Evolutionary conservation across 129 eudicot species (phyloP).

Genomic region (Chrysanthemum seticuspe): DNA sequence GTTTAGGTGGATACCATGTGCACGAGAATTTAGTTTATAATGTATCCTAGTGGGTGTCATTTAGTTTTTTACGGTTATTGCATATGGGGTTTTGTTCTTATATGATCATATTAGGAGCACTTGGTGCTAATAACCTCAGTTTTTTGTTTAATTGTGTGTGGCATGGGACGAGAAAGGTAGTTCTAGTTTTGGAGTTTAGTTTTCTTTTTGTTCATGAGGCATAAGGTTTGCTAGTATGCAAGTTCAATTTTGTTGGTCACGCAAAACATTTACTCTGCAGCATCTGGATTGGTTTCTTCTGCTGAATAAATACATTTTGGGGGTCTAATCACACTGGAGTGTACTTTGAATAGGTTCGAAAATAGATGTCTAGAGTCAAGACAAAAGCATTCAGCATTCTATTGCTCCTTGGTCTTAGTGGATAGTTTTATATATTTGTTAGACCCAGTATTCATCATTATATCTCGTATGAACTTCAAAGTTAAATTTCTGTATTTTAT

Average conservation of each 20-base stretch:
- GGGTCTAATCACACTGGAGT: not conserved
- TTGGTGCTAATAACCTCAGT: no score
- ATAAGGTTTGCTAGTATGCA: slow-evolving; percentile 9
- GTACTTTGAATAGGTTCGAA: not conserved
- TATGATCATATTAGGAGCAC: no score
- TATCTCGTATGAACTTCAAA: slow-evolving; percentile 47
- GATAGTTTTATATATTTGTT: no score
- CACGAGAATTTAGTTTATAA: slow-evolving; percentile 8
- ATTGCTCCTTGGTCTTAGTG: no score
- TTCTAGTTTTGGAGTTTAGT: not conserved
- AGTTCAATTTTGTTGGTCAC: slow-evolving; percentile 3
- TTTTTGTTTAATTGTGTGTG: not conserved
- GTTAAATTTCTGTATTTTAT: not conserved
- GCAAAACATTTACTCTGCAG: slow-evolving; percentile 10
- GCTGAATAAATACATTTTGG: slow-evolving; percentile 13
- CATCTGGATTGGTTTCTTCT: slow-evolving; percentile 5
- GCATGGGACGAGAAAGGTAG: slow-evolving; percentile 1
- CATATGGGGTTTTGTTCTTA: slow-evolving; percentile 2
- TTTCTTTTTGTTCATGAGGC: slow-evolving; percentile 1
- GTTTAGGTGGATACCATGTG: slow-evolving; percentile 1
- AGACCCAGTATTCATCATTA: no score
- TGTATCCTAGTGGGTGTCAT: slow-evolving; percentile 1
- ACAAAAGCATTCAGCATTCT: no score
- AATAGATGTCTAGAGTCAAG: not conserved
- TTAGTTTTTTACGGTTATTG: not conserved